These are phyloP conservation scores for Furcasterigmium sp. DNA, from an alignment of 2,329 filamentous ascomycete species.

Conservation along the genomic window DNA sequence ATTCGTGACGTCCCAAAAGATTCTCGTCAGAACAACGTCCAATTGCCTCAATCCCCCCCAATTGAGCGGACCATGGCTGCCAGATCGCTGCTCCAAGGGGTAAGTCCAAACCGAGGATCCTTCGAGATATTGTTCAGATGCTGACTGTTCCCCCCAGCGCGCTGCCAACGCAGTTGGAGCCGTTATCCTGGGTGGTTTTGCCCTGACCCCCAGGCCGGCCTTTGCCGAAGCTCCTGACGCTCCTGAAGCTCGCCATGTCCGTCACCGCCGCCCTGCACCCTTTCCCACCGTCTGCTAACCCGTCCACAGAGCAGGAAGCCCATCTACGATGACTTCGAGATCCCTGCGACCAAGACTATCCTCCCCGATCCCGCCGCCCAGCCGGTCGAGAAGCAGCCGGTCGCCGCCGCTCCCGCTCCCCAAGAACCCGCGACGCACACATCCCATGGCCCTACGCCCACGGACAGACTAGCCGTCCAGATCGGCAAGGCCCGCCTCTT, in stretches of 20 bases:
- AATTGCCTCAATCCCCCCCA: slow-evolving; percentile 24
- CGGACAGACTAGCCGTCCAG: slow-evolving; percentile 80
- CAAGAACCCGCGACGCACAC: slow-evolving; percentile 17
- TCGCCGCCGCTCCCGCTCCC: slow-evolving; percentile 15
- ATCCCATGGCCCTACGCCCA: slow-evolving; percentile 64
- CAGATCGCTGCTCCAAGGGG: slow-evolving; percentile 54
- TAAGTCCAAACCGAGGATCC: slow-evolving; percentile 22
- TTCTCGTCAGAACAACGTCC: slow-evolving; percentile 13
- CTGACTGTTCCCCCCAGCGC: slow-evolving; percentile 35
- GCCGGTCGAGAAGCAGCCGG: slow-evolving; percentile 23
- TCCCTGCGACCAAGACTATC: slow-evolving; percentile 28
- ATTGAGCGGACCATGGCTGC: slow-evolving; percentile 54
- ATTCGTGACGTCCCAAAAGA: slow-evolving; percentile 13
- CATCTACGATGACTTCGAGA: slow-evolving; percentile 73
- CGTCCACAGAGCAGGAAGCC: slow-evolving; percentile 51
- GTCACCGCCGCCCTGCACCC: no score
- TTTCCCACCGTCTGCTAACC: slow-evolving; percentile 9
- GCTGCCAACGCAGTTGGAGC: slow-evolving; percentile 47
- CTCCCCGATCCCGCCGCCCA: slow-evolving; percentile 18
- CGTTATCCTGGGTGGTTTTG: slow-evolving; percentile 42
- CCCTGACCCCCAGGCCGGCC: slow-evolving; percentile 40
- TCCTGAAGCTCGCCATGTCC: slow-evolving; percentile 7
- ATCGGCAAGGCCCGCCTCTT: slow-evolving; percentile 76
- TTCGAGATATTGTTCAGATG: slow-evolving; percentile 9
- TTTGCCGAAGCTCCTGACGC: slow-evolving; percentile 44